A percentile compares a stretch with the other conserved stretches of the same genome.
phyloP scores from a whole-genome alignment of 2,329 filamentous ascomycete genomes.

The Neofusicoccum laricinum region DNA sequence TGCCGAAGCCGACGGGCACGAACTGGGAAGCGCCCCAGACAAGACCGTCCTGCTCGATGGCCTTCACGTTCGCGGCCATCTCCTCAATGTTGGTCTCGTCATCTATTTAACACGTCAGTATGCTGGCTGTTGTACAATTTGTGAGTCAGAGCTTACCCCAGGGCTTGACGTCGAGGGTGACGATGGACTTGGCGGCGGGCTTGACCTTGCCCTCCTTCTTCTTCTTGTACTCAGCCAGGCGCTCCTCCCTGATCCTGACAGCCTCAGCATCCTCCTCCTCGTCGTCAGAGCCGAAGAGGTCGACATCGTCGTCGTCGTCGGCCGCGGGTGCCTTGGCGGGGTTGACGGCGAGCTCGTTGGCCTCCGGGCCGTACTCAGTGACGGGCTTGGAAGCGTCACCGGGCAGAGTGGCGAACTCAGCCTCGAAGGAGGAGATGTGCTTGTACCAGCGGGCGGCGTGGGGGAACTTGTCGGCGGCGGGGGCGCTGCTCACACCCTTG shows the following conservation, averaged over 20 bases:
- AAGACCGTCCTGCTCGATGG: slow-evolving; percentile 88
- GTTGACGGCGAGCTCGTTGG: slow-evolving; percentile 73
- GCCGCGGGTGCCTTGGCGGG: slow-evolving; percentile 76
- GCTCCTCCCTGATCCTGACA: slow-evolving; percentile 78
- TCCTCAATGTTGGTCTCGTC: slow-evolving; percentile 90
- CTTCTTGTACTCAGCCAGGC: slow-evolving; percentile 88
- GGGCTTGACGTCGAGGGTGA: slow-evolving; percentile 95
- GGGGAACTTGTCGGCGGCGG: slow-evolving; percentile 83
- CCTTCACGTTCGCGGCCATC: slow-evolving; percentile 76
- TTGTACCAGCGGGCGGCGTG: slow-evolving; percentile 98
- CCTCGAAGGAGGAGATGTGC: slow-evolving; percentile 90
- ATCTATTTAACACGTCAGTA: slow-evolving; percentile 51
- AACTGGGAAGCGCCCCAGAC: slow-evolving; percentile 93
- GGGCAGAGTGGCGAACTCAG: slow-evolving; percentile 85
- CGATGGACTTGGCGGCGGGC: slow-evolving; percentile 90
- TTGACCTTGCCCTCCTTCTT: slow-evolving; percentile 96
- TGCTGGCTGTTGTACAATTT: neutral
- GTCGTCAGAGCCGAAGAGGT: slow-evolving; percentile 89
- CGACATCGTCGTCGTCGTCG: slow-evolving; percentile 65
- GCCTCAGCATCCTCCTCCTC: slow-evolving; percentile 94
- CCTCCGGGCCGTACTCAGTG: slow-evolving; percentile 89
- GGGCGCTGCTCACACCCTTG: slow-evolving; percentile 78
- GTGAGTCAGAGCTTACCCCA: slow-evolving; percentile 70
- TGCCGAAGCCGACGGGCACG: slow-evolving; percentile 89
- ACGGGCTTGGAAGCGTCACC: slow-evolving; percentile 88